Evolutionary conservation across 139 green algal genomes (phyloP), one percentile per base, ranked within the genome.

Genomic region (Volvox reticuliferus): DNA sequence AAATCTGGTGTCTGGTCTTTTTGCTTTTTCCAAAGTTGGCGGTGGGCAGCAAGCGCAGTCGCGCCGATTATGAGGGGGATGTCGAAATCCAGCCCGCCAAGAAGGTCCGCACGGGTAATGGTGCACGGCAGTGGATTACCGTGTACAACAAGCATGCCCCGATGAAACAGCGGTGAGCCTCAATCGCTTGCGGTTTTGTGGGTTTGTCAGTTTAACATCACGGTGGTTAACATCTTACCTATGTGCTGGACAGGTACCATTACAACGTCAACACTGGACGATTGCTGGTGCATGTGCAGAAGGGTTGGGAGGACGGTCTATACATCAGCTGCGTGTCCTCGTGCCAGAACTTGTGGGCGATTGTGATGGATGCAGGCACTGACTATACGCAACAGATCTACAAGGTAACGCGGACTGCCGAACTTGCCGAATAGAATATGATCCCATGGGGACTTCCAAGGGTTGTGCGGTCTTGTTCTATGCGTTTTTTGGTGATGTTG

Each of bases 351-450:
- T 94, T 99, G 90, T 99, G 98, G 98, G 98, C 97, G 14, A 96
- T 99, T 22, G 94, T 96, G 61, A 96, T 96, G 94, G 94, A 95
- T 50, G 94, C 93, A 19, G 97, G 98, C 93, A 99, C 98, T 13
- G 95, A 97, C 44, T 99, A 99, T 96, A 99, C 98, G 30, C 98
- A 99, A 95, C 98, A 99, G 95, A 98, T 96, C 87, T 99, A 99
- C 97, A 99, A 99, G 96, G 98, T 99, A 93, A 99, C 98, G 97
- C 26, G 12, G 67, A n/a, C n/a, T n/a, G n/a, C n/a, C n/a, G n/a
- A n/a, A n/a, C n/a, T n/a, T n/a, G n/a, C n/a, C n/a, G n/a, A n/a
- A n/a, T n/a, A n/a, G n/a, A n/a, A n/a, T n/a, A n/a, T n/a, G n/a
- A n/a, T n/a, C n/a, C n/a, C n/a, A n/a, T n/a, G 44, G 35, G 21